Evolutionary conservation across 176 grass and related monocot genomes (phyloP).

Genomic region (Panicum miliaceum): DNA sequence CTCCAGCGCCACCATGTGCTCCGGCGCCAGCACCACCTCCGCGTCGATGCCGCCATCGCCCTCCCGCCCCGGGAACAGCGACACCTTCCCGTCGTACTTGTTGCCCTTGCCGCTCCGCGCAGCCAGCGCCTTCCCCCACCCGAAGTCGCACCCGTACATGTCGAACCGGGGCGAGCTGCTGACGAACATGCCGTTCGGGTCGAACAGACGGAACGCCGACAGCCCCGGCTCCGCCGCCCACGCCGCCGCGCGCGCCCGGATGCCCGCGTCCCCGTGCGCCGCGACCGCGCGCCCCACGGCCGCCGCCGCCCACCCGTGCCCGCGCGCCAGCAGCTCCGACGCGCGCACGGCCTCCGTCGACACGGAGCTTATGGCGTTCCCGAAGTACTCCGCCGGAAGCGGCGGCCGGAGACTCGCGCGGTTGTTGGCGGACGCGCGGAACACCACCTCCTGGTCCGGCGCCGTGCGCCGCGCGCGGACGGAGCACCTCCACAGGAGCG

Average conservation of each 20-base stretch:
- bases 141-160: slow-evolving; percentile 77
- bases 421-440: slow-evolving; percentile 48
- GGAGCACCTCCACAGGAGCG: slow-evolving; percentile 67
- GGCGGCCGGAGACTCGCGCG: slow-evolving; percentile 52
- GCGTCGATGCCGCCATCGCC: slow-evolving; percentile 56
- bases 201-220: slow-evolving; percentile 34
- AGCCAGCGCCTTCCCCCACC: slow-evolving; percentile 64
- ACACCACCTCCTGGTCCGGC: slow-evolving; percentile 48
- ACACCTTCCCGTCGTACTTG: slow-evolving; percentile 70
- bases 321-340: slow-evolving; percentile 46
- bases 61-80: slow-evolving; percentile 57
- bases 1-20: slow-evolving; percentile 33
- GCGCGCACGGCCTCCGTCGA: slow-evolving; percentile 16
- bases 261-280: neutral
- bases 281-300: slow-evolving; percentile 2
- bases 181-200: slow-evolving; percentile 42
- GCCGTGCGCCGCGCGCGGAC: slow-evolving; percentile 44
- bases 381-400: slow-evolving; percentile 58
- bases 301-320: slow-evolving; percentile 23
- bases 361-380: slow-evolving; percentile 46
- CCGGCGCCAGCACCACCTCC: slow-evolving; percentile 45
- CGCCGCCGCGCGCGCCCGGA: neutral
- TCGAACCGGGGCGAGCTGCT: slow-evolving; percentile 75
- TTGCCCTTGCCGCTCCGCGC: slow-evolving; percentile 59
- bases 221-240: neutral